Evolutionary conservation across 148 eudicot species (phyloP).

Genomic region (Diospyros kaki): DNA sequence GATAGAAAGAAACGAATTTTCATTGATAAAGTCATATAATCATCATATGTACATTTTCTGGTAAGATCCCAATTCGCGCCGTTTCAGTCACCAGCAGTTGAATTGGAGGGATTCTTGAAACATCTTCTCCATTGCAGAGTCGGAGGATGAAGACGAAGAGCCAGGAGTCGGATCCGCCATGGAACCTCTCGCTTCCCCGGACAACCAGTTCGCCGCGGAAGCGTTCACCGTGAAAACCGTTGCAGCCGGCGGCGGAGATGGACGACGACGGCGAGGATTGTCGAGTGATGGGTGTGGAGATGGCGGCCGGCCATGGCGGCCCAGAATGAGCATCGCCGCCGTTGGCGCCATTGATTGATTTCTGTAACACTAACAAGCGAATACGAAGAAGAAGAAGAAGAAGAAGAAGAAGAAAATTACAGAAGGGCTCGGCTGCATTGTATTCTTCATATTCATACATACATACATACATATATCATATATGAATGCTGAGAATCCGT

Average conservation of each 20-base stretch:
- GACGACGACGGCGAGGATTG: background rate
- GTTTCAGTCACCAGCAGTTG: slow-evolving; percentile 13
- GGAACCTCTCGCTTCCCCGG: background rate
- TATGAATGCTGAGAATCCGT: too few relatives aligned
- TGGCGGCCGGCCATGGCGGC: background rate
- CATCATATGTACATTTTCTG: too few relatives aligned
- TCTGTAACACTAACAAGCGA: background rate
- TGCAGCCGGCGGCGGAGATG: background rate
- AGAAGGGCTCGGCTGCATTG: too few relatives aligned
- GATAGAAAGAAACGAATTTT: too few relatives aligned
- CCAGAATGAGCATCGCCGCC: slow-evolving; percentile 33
- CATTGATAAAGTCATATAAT: too few relatives aligned
- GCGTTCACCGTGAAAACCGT: slow-evolving; percentile 3
- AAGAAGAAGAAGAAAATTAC: too few relatives aligned
- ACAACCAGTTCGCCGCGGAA: slow-evolving; percentile 8
- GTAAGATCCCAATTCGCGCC: background rate
- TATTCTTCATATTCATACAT: too few relatives aligned
- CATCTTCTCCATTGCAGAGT: slow-evolving; percentile 2
- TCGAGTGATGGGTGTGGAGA: background rate
- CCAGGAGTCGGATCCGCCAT: background rate
- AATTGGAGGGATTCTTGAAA: slow-evolving; percentile 1
- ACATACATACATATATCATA: too few relatives aligned
- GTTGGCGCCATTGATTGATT: slow-evolving; percentile 28
- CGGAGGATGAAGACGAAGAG: background rate
- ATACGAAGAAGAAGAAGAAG: too few relatives aligned